A percentile compares a stretch with the other conserved stretches of the same genome.
Conservation (phyloP, 805 yeast species). For the Candida gorgasii region DNA sequence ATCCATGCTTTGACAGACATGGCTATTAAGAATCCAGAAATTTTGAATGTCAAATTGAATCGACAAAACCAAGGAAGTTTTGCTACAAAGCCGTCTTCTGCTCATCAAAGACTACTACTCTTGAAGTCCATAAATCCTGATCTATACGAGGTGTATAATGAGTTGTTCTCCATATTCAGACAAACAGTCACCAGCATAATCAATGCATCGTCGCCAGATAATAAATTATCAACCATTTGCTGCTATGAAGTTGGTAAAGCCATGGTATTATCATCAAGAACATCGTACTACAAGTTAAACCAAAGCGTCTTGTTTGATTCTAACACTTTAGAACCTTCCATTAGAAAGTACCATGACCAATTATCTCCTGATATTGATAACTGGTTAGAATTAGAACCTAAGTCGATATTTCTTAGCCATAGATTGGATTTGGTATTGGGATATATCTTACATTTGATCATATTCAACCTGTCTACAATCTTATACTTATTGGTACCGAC, state of each 20-base stretch:
- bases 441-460: slow-evolving; percentile 34
- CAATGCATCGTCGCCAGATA: neutral
- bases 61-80: neutral
- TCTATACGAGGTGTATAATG: slow-evolving; percentile 28
- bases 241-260: slow-evolving; percentile 31
- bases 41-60: slow-evolving; percentile 3
- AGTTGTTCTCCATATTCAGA: slow-evolving; percentile 32
- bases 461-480: slow-evolving; percentile 33
- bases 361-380: slow-evolving; percentile 36
- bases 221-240: slow-evolving; percentile 16
- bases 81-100: slow-evolving; percentile 16
- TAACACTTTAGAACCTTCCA: slow-evolving; percentile 24
- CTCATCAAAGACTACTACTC: slow-evolving; percentile 24
- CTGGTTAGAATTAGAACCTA: slow-evolving; percentile 39
- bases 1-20: slow-evolving; percentile 34
- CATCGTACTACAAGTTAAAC: slow-evolving; percentile 34
- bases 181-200: slow-evolving; percentile 19
- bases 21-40: slow-evolving; percentile 25
- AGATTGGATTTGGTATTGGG: slow-evolving; percentile 31
- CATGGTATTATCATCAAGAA: slow-evolving; percentile 33
- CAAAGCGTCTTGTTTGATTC: slow-evolving; percentile 29
- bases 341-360: slow-evolving; percentile 22
- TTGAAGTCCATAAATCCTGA: slow-evolving; percentile 30
- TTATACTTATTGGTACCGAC: slow-evolving; percentile 35
- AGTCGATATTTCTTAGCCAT: slow-evolving; percentile 20